Conservation (phyloP, 2,329 filamentous ascomycete species). For the Geosmithia morbida region DNA sequence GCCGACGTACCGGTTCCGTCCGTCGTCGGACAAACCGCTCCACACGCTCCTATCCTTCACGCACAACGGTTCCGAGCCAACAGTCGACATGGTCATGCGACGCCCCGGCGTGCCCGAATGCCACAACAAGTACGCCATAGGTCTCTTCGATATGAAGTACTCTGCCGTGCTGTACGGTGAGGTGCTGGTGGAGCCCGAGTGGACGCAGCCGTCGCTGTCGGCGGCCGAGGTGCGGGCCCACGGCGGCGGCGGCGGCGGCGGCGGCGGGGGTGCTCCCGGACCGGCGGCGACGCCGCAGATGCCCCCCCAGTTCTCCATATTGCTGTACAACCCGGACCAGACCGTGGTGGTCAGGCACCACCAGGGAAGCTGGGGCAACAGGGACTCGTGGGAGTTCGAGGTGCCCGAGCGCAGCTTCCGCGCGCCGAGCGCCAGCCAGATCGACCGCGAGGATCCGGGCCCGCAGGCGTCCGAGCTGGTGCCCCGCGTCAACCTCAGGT, state of each 20-base stretch:
- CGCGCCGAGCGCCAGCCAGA: constrained; percentile 58
- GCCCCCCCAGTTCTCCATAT: constrained; percentile 66
- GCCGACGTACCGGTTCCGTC: constrained; percentile 51
- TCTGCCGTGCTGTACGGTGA: constrained; percentile 77
- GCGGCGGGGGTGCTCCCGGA: constrained; percentile 19
- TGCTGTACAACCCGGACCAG: constrained; percentile 91
- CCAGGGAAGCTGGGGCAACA: constrained; percentile 59
- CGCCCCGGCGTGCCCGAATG: constrained; percentile 55
- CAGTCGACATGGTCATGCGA: constrained; percentile 67
- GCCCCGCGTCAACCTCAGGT: constrained; percentile 71
- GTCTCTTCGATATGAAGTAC: constrained; percentile 69
- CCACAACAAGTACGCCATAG: constrained; percentile 74
- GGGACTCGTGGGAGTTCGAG: constrained; percentile 80
- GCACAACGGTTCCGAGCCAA: constrained; percentile 67
- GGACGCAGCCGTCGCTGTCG: constrained; percentile 70
- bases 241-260: constrained; percentile 33
- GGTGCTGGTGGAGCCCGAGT: constrained; percentile 70
- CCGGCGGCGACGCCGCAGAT: constrained; percentile 52
- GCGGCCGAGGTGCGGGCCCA: constrained; percentile 63
- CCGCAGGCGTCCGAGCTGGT: constrained; percentile 29
- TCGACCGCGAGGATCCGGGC: constrained; percentile 55
- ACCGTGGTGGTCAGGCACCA: constrained; percentile 57
- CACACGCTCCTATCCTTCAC: constrained; percentile 44
- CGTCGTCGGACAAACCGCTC: constrained; percentile 35
- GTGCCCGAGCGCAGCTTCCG: constrained; percentile 79